Percentiles rank a stretch among this genome's conserved stretches.
phyloP scores from a whole-genome alignment of 768 basidiomycete species.

The Trametes elegans region DNA sequence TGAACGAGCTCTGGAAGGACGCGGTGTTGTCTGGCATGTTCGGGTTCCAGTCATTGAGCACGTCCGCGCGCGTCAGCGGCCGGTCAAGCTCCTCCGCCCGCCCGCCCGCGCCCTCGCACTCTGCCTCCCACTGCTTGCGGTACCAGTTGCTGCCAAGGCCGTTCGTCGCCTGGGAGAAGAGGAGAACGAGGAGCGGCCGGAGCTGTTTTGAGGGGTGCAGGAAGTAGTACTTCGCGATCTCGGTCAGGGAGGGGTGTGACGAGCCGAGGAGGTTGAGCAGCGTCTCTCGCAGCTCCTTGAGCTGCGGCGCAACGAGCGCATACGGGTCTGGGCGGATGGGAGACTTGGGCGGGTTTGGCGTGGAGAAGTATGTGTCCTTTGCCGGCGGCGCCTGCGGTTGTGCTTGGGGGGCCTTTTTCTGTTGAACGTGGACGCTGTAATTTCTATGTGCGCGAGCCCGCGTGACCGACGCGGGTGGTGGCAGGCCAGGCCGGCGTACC shows the following conservation, averaged over 20 bases:
- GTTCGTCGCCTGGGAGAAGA: conserved; percentile 91
- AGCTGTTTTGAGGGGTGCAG: conserved; percentile 86
- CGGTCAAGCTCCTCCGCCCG: conserved; percentile 65
- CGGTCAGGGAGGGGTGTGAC: conserved; percentile 83
- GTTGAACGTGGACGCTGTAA: conserved; percentile 26
- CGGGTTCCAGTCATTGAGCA: conserved; percentile 91
- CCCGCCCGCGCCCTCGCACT: conserved; percentile 53
- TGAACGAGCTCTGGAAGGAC: conserved; percentile 55
- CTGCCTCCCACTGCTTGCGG: conserved; percentile 56
- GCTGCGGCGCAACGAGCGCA: conserved; percentile 67
- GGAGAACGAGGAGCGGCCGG: conserved; percentile 83
- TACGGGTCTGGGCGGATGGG: conserved; percentile 59
- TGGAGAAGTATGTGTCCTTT: conserved; percentile 26
- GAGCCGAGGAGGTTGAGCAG: conserved; percentile 81
- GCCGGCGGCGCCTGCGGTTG: conserved; percentile 26
- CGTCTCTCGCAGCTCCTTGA: conserved; percentile 65
- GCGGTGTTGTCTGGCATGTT: conserved; percentile 75
- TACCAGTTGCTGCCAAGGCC: conserved; percentile 73
- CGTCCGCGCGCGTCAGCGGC: conserved; percentile 74
- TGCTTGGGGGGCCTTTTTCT: conserved; percentile 16
- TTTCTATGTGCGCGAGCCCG: conserved; percentile 24
- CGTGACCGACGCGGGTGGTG: conserved; percentile 19
- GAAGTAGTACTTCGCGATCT: conserved; percentile 93
- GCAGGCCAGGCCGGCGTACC: conserved; percentile 21
- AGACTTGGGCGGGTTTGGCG: conserved; percentile 2